phyloP scores from a whole-genome alignment of 208 protist genomes.

The Leishmania braziliensis region DNA sequence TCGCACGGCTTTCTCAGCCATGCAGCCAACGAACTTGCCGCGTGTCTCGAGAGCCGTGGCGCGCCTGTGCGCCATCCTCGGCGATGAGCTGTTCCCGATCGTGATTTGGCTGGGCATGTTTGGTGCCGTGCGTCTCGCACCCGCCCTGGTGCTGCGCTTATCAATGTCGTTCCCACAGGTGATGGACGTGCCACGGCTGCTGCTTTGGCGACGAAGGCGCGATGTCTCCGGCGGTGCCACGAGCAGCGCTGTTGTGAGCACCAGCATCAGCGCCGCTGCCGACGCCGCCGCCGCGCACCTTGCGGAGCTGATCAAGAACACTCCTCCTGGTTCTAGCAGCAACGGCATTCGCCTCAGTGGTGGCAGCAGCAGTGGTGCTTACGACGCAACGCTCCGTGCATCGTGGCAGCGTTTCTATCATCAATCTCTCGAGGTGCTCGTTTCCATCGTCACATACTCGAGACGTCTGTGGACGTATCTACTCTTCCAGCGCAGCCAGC shows the following conservation, averaged over 20 bases:
- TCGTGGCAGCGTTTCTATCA: constrained; percentile 4
- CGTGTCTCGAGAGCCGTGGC: neutral
- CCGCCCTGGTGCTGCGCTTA: constrained; percentile 20
- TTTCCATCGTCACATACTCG: constrained; percentile 20
- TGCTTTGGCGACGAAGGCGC: constrained; percentile 24
- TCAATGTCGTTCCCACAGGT: constrained; percentile 30
- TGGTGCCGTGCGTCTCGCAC: constrained; percentile 24
- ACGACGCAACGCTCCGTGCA: constrained; percentile 3
- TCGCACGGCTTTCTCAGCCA: neutral
- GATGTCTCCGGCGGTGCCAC: neutral
- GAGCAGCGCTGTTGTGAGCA: neutral
- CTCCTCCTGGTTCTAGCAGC: constrained; percentile 18
- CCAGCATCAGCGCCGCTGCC: constrained; percentile 4
- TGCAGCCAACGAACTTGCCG: neutral
- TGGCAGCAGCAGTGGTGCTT: neutral
- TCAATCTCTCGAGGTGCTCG: constrained; percentile 11
- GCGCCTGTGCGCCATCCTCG: constrained; percentile 10
- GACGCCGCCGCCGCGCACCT: constrained; percentile 22
- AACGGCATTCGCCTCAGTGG: neutral
- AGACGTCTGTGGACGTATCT: constrained; percentile 23
- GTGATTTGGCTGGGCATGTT: constrained; percentile 27
- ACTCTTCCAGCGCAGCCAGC: constrained; percentile 21
- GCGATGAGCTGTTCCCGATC: constrained; percentile 29
- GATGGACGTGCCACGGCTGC: constrained; percentile 30
- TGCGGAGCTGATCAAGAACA: constrained; percentile 20